Percentiles rank a stretch among this genome's conserved stretches.
These are phyloP conservation scores for Lasiosphaeria ovina DNA, from an alignment of 495 filamentous ascomycete genomes.

Conservation along the genomic window DNA sequence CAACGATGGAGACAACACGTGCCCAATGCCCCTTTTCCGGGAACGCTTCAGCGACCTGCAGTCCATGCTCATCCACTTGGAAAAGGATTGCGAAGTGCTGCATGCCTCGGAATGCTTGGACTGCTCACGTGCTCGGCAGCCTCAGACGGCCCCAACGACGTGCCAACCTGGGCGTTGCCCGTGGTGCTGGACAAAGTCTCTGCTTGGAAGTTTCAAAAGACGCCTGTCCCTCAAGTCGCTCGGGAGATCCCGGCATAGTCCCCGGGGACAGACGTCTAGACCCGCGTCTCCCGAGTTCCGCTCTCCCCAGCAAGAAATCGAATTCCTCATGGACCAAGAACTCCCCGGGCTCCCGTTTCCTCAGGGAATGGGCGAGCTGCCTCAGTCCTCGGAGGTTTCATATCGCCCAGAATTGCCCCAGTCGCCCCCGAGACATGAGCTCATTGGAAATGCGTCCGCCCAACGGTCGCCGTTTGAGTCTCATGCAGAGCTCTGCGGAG, in stretches of 20 bases:
- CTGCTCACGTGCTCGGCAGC: not conserved
- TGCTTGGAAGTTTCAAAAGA: not conserved
- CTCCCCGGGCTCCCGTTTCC: too few species aligned
- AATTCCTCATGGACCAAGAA: too few species aligned
- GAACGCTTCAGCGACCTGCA: not conserved
- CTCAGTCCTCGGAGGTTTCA: not conserved
- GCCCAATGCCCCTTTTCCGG: not conserved
- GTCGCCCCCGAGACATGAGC: not conserved
- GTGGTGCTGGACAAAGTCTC: slow-evolving; percentile 4
- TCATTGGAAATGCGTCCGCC: not conserved
- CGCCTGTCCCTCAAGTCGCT: not conserved
- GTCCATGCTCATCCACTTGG: slow-evolving; percentile 4
- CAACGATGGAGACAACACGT: too few species aligned
- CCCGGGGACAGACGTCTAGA: too few species aligned
- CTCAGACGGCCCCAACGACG: not conserved
- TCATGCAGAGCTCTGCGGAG: not conserved
- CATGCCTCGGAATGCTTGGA: not conserved
- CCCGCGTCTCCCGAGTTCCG: too few species aligned
- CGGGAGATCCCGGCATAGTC: too few species aligned
- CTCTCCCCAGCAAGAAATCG: too few species aligned
- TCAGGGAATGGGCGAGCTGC: too few species aligned
- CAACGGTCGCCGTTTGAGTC: not conserved
- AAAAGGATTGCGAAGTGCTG: slow-evolving; percentile 1
- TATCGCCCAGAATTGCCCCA: not conserved
- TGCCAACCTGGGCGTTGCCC: not conserved